Base-by-base conservation (phyloP, 352 stramenopile species). In the Paralagenidium karlingii region DNA sequence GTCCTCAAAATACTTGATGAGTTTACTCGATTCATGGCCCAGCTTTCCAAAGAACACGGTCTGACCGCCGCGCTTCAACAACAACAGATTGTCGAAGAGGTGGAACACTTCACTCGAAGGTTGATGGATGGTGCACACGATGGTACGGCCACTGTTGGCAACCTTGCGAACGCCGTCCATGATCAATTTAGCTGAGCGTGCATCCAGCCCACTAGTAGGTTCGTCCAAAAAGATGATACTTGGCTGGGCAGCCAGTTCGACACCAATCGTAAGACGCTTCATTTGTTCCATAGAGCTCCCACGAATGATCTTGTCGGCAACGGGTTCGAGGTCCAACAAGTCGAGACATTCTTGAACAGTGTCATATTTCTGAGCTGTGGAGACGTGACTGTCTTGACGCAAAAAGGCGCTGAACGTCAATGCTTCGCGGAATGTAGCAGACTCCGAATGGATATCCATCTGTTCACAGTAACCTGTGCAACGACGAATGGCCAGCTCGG, bases 51-150 rank as follows among this genome's bases (percentile, higher is more conserved):
- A 79, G 49, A 65, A 86, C 0, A 78, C 58, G 7, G 51, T 58
- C 16, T 47, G 49, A 3, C 73, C 70, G 8, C 71, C 71, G 9
- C 58, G 53, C 32, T 77, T 50, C 10, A 96, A 58, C 4, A 96
- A 43, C 34, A 94, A 59, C 6, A 94, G 38, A 24, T 68, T 69
- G 50, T 95, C 79, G 46, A 95, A 94, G 21, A 82, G 65, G n/a
- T 71, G 67, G 24, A 96, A 95, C 6, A 96, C 74, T 36, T 94
- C 75, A 3, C 65, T 76, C 15, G 62, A 75, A 12, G 87, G 87
- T 53, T 97, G 87, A 47, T 97, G 87, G 51, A 97, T 97, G 6
- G 83, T 96, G 39, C 88, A 94, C 0, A 96, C 58, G 22, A 96
- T 65, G 3, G 73, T 89, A 13, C 67, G 51, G 1, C 82, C 80